Percentiles rank a stretch among this genome's conserved stretches.
Evolutionary conservation across 257 asterid species (phyloP).

Genomic region (Mitragyna speciosa): DNA sequence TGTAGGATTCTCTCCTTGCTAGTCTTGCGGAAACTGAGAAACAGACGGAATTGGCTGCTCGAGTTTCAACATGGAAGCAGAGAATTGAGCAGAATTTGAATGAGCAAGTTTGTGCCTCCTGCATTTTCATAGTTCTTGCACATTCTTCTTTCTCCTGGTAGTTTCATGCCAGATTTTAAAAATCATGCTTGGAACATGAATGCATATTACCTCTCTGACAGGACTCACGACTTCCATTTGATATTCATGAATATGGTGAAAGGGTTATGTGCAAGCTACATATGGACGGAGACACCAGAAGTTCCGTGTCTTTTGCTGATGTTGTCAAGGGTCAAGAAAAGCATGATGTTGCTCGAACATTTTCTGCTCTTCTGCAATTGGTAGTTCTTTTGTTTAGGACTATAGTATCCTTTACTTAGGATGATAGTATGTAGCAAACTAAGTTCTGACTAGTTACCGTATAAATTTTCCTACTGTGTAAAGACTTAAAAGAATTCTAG

Average conservation of each 20-base stretch:
- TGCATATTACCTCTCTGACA: conserved; percentile 33
- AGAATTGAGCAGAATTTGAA: conserved; percentile 82
- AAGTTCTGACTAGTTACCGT: background rate
- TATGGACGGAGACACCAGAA: conserved; percentile 33
- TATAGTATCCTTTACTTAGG: background rate
- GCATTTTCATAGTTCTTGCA: conserved; percentile 3
- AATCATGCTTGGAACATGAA: conserved; percentile 12
- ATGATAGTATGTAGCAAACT: background rate
- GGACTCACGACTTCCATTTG: conserved; percentile 88
- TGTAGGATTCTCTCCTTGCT: conserved; percentile 85
- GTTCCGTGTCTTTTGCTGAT: conserved; percentile 57
- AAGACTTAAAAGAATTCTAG: background rate
- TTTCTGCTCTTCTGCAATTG: conserved; percentile 95
- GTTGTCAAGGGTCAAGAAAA: conserved; percentile 77
- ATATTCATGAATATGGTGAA: conserved; percentile 84
- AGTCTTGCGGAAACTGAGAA: conserved; percentile 76
- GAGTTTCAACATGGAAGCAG: conserved; percentile 92
- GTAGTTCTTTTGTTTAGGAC: conserved; percentile 34
- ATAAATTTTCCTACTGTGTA: background rate
- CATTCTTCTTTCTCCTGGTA: conserved; percentile 2
- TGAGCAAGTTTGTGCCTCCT: conserved; percentile 62
- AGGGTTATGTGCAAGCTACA: conserved; percentile 63
- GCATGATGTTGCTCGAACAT: conserved; percentile 91
- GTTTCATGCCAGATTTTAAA: conserved; percentile 7
- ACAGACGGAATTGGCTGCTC: conserved; percentile 79